Evolutionary conservation across 495 filamentous ascomycete species (phyloP), one percentile per base, ranked within the genome.

Genomic region (Talaromyces trachyspermus): DNA sequence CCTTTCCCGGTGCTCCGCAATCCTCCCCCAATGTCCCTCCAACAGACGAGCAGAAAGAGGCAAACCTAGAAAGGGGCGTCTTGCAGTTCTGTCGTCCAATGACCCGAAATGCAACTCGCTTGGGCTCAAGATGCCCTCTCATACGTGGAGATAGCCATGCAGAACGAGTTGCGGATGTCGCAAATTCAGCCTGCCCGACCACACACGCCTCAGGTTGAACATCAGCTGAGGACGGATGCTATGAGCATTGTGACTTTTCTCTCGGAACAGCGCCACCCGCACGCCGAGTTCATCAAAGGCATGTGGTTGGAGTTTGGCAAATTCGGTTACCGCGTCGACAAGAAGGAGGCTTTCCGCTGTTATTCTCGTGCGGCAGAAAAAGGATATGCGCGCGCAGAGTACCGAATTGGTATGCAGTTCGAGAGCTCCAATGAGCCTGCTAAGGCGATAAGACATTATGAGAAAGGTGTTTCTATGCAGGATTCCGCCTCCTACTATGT

Each of bases 281-380:
- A 91, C 58, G 92, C 94, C 4, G 83, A 89, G 53, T 97, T 96
- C 59, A 88, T 98, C 71, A 83, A 81, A 61, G 88, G 87, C 46
- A 96, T 92, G 77, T 97, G 92, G 94, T 74, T 95, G 25, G 92
- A 98, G 63, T 97, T 97, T 69, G 92, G 92, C 49, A 95, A 96
- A 63, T 97, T 95, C 63, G 88, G 86, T 17, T 79, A 79, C 52
- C 80, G 86, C 15, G 71, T 86, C 49, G 91, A 97, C 69, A 95
- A 94, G 65, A 89, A 90, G 55, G 91, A 95, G 64, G 92, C 92
- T 14, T 97, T 90, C 61, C 63, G 81, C 38, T 84, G 80, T 55
- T 98, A 95, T 66, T 79, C 78, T 42, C 73, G 85, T 51, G 85
- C 92, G n/a, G 86, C 89, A 37, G 84, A 94, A 48, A 83, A 84